Conservation (phyloP, 1,139 yeast species). For the Pichia terricola region DNA sequence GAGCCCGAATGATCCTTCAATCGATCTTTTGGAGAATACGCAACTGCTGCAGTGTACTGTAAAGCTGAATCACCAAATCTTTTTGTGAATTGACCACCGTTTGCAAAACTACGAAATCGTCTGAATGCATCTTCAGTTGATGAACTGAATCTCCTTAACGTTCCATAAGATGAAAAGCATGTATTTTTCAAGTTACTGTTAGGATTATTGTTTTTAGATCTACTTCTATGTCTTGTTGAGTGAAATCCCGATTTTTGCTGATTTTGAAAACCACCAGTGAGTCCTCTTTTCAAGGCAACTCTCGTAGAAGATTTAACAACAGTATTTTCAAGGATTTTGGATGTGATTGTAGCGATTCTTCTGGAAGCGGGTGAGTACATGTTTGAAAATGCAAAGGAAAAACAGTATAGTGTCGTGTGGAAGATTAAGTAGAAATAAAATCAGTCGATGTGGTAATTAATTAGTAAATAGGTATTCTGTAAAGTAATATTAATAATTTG, state of each 20-base stretch:
- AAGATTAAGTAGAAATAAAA: too few relatives aligned
- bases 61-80: conserved; percentile 24
- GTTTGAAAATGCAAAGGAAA: too few relatives aligned
- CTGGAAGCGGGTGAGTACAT: conserved; percentile 9
- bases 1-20: conserved; percentile 12
- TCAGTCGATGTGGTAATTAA: too few relatives aligned
- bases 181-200: not conserved
- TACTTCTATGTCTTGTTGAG: conserved; percentile 9
- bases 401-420: too few relatives aligned
- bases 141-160: conserved; percentile 8
- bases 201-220: conserved; percentile 2
- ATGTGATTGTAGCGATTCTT: conserved; percentile 5
- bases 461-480: too few relatives aligned
- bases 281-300: not conserved
- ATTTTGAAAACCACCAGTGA: too few relatives aligned
- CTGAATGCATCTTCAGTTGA: conserved; percentile 17
- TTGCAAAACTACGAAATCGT: conserved; percentile 19
- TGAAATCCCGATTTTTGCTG: conserved; percentile 3
- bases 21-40: conserved; percentile 65
- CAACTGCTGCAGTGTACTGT: conserved; percentile 52
- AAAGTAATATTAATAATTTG: too few relatives aligned
- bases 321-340: conserved; percentile 3
- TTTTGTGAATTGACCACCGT: conserved; percentile 22
- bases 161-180: conserved; percentile 3
- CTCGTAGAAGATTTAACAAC: not conserved